These are phyloP conservation scores for Colletotrichum somersetense DNA, from an alignment of 2,329 filamentous ascomycete genomes.

Conservation along the genomic window DNA sequence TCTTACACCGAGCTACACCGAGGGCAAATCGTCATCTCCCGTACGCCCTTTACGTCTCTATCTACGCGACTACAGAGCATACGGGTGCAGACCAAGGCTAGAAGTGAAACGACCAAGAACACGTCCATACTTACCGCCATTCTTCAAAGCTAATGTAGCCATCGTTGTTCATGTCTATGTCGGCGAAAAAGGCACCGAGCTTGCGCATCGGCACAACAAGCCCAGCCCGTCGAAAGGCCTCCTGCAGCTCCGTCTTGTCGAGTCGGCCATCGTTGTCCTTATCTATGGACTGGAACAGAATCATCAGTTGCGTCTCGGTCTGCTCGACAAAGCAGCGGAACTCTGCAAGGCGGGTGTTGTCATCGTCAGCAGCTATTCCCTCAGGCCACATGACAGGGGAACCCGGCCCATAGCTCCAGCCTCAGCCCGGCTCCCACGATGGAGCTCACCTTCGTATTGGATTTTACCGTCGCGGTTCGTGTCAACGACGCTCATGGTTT, in stretches of 20 bases:
- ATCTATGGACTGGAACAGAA: constrained; percentile 89
- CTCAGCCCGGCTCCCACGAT: constrained; percentile 5
- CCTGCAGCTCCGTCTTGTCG: constrained; percentile 85
- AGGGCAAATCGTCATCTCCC: constrained; percentile 3
- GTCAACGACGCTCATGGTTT: constrained; percentile 86
- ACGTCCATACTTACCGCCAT: constrained; percentile 82
- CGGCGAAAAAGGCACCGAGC: constrained; percentile 86
- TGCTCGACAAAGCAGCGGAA: constrained; percentile 90
- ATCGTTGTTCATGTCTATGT: constrained; percentile 91
- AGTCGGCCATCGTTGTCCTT: constrained; percentile 86
- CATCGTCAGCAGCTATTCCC: constrained; percentile 38
- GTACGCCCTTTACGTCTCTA: not conserved
- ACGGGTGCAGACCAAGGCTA: not conserved
- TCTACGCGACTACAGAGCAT: not conserved
- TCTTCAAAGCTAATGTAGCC: constrained; percentile 91
- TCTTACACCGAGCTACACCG: constrained; percentile 12
- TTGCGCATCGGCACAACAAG: constrained; percentile 82
- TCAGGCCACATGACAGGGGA: constrained; percentile 21
- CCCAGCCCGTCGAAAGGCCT: constrained; percentile 83
- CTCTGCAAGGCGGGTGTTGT: constrained; percentile 65
- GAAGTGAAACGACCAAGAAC: not conserved
- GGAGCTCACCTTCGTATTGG: constrained; percentile 82
- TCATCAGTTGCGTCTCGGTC: constrained; percentile 85
- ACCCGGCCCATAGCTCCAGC: constrained; percentile 31
- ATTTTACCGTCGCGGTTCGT: constrained; percentile 90